phyloP scores from a whole-genome alignment of 352 stramenopile genomes.

The Pythium pyrilobum region DNA sequence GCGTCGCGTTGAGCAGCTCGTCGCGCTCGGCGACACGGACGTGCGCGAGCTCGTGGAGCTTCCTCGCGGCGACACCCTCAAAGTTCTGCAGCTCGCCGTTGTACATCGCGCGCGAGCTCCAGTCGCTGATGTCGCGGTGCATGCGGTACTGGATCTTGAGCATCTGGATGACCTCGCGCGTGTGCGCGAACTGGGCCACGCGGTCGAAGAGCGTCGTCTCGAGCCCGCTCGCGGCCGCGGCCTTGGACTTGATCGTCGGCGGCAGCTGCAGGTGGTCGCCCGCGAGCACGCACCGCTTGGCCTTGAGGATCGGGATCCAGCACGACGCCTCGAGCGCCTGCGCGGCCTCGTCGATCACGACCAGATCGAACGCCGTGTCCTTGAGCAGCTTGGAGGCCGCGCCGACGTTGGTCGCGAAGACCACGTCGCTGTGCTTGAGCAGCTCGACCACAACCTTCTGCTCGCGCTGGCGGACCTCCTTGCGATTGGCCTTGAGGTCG shows the following conservation, averaged over 20 bases:
- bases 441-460: conserved; percentile 91
- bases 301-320: conserved; percentile 95
- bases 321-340: conserved; percentile 96
- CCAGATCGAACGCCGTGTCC: conserved; percentile 90
- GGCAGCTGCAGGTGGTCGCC: conserved; percentile 97
- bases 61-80: conserved; percentile 73
- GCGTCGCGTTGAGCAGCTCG: conserved; percentile 54
- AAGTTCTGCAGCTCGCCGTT: conserved; percentile 64
- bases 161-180: conserved; percentile 82
- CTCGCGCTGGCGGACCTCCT: conserved; percentile 93
- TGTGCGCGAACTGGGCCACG: conserved; percentile 69
- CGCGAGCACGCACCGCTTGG: conserved; percentile 83
- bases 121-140: conserved; percentile 94
- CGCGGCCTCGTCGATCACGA: conserved; percentile 97
- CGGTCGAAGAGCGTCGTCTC: conserved; percentile 96
- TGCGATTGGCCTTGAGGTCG: conserved; percentile 90
- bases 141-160: conserved; percentile 97
- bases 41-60: conserved; percentile 75
- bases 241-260: conserved; percentile 94
- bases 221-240: conserved; percentile 70
- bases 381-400: conserved; percentile 89
- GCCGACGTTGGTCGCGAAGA: conserved; percentile 96
- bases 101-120: conserved; percentile 96
- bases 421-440: conserved; percentile 89
- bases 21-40: conserved; percentile 52